These are phyloP conservation scores for Dunaliella primolecta DNA, from an alignment of 139 green algal species.

Conservation along the genomic window DNA sequence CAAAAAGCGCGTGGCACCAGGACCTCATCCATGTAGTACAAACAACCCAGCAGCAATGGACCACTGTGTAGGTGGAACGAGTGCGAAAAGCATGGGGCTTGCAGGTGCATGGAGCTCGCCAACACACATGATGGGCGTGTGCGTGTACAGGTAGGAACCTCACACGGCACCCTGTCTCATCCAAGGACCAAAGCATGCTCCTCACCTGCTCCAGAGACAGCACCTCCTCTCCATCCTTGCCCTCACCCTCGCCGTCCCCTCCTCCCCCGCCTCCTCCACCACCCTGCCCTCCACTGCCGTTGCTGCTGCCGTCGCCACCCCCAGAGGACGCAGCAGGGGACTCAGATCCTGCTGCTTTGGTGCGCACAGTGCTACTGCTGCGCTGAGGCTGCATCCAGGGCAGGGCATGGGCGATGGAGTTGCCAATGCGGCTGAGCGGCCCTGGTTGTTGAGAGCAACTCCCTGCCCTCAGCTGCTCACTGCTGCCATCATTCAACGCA, in stretches of 20 bases:
- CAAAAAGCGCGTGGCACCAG: no score
- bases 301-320: slow-evolving; percentile 13
- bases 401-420: neutral
- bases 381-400: neutral
- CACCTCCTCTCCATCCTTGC: slow-evolving; percentile 44
- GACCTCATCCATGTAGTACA: no score
- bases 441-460: neutral
- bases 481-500: neutral
- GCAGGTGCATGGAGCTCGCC: no score
- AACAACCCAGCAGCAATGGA: no score
- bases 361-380: neutral
- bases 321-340: neutral
- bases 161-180: no score
- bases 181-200: no score
- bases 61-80: no score
- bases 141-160: no score
- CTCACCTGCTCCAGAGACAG: slow-evolving; percentile 49
- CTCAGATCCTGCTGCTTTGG: neutral
- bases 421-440: no score
- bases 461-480: neutral
- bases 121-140: no score
- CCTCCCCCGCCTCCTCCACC: slow-evolving; percentile 30
- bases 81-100: no score
- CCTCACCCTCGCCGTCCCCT: slow-evolving; percentile 20
- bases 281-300: slow-evolving; percentile 18